Evolutionary conservation across 179 eudicot genomes (phyloP).

Genomic region (Kewa caespitosa): DNA sequence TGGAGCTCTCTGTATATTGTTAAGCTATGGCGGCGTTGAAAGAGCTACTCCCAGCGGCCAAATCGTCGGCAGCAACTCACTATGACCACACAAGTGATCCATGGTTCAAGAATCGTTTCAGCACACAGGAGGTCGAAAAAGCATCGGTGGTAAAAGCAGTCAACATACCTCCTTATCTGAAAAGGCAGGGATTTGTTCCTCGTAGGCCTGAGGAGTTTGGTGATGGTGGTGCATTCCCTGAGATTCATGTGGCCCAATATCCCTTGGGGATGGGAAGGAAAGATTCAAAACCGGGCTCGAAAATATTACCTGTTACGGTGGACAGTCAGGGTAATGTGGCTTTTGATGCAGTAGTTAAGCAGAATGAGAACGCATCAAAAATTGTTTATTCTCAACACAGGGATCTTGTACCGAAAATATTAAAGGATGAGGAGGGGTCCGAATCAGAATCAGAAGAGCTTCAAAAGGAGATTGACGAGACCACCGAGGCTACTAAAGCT

Average conservation of each 20-base stretch:
- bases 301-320: slow-evolving; percentile 69
- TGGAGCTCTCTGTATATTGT: neutral
- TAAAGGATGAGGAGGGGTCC: slow-evolving; percentile 45
- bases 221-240: slow-evolving; percentile 91
- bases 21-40: slow-evolving; percentile 56
- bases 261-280: slow-evolving; percentile 89
- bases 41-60: slow-evolving; percentile 67
- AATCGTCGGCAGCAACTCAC: slow-evolving; percentile 38
- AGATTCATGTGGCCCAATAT: slow-evolving; percentile 70
- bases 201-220: slow-evolving; percentile 82
- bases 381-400: slow-evolving; percentile 70
- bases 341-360: slow-evolving; percentile 84
- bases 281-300: slow-evolving; percentile 44
- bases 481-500: slow-evolving; percentile 62
- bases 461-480: slow-evolving; percentile 77
- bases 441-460: slow-evolving; percentile 52
- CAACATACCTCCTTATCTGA: slow-evolving; percentile 52
- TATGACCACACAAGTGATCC: slow-evolving; percentile 80
- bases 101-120: slow-evolving; percentile 76
- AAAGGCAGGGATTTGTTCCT: slow-evolving; percentile 62
- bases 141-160: slow-evolving; percentile 35
- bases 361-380: slow-evolving; percentile 75
- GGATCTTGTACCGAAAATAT: slow-evolving; percentile 74
- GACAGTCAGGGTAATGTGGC: slow-evolving; percentile 75
- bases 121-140: slow-evolving; percentile 51